Evolutionary conservation across 106 monocot genomes (phyloP), one percentile per base, ranked within the genome.

Genomic region (Dendrobium catenatum): DNA sequence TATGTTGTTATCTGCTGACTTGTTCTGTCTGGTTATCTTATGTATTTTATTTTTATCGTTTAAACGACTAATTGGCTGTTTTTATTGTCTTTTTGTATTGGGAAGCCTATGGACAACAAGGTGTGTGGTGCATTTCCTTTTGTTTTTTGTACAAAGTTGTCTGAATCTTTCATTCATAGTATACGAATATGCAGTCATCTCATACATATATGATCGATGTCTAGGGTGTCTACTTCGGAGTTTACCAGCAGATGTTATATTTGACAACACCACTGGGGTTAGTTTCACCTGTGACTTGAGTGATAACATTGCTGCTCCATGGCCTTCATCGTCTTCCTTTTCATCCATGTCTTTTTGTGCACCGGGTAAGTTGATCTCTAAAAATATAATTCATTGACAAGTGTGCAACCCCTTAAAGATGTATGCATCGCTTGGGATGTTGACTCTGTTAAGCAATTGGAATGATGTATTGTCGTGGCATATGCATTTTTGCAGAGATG

Each of bases 231-330:
- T 99, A 79, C 91, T 99, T 82, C 89, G 98, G 54, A 99, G 98
- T 73, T 90, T 91, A 80, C 98, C 98, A 51, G 81, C 89, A 75
- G 98, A 99, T 82, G 87, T 99, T 79, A 80, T 93, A 44, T 93
- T 89, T 84, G 95, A 99, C 77, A 99, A 95, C 82, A 56, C 73
- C 58, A 91, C 98, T 19, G 98, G 98, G 16, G 86, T 88, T 81
- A 99, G 98, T 81, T 99, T 99, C 83, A 99, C 92, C 58, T 99
- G 98, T 83, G 98, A 99, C 77, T 84, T 99, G 82, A 95, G 88
- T 82, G 98, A 99, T 72, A 99, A 99, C 80, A 99, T 99, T 81
- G 91, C 91, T 73, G 98, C 98, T 41, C 98, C 98, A 78, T 99
- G 98, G 98, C 98, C 98, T 67, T 99, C 95, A 37, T 99, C 98